A percentile compares a stretch with the other conserved stretches of the same genome.
Conservation (phyloP, 2,329 filamentous ascomycete genomes). For the Epichloe sibirici region DNA sequence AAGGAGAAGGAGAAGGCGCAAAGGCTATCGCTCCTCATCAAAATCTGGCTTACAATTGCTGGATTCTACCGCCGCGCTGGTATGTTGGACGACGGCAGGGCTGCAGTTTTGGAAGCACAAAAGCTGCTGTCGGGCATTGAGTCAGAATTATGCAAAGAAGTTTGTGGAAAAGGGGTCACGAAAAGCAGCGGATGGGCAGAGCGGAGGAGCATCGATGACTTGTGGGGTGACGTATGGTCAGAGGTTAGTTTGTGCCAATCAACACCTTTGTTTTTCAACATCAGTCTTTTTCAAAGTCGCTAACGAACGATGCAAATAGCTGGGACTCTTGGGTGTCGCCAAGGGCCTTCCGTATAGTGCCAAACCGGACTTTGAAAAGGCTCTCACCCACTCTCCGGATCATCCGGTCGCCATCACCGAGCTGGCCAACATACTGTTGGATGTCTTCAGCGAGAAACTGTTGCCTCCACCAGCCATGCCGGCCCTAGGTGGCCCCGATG, state of each 20-base stretch:
- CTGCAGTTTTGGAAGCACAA: slow-evolving; percentile 69
- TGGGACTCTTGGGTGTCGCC: slow-evolving; percentile 53
- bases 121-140: slow-evolving; percentile 65
- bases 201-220: slow-evolving; percentile 67
- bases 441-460: slow-evolving; percentile 63
- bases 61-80: slow-evolving; percentile 75
- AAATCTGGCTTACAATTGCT: slow-evolving; percentile 83
- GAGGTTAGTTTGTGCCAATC: slow-evolving; percentile 45
- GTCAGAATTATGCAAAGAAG: slow-evolving; percentile 47
- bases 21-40: slow-evolving; percentile 47
- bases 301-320: slow-evolving; percentile 26
- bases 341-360: slow-evolving; percentile 55
- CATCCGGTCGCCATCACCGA: slow-evolving; percentile 72
- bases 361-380: slow-evolving; percentile 67
- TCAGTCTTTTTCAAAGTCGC: not conserved
- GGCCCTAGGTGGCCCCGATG: slow-evolving; percentile 17
- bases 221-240: slow-evolving; percentile 73
- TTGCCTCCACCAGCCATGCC: slow-evolving; percentile 45
- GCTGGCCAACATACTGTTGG: slow-evolving; percentile 72
- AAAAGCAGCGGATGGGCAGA: slow-evolving; percentile 63
- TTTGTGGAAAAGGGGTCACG: slow-evolving; percentile 49
- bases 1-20: slow-evolving; percentile 39
- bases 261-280: not conserved
- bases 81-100: slow-evolving; percentile 67
- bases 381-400: slow-evolving; percentile 66